phyloP scores from a whole-genome alignment of 2,329 filamentous ascomycete genomes.

The Aspergillus niger region DNA sequence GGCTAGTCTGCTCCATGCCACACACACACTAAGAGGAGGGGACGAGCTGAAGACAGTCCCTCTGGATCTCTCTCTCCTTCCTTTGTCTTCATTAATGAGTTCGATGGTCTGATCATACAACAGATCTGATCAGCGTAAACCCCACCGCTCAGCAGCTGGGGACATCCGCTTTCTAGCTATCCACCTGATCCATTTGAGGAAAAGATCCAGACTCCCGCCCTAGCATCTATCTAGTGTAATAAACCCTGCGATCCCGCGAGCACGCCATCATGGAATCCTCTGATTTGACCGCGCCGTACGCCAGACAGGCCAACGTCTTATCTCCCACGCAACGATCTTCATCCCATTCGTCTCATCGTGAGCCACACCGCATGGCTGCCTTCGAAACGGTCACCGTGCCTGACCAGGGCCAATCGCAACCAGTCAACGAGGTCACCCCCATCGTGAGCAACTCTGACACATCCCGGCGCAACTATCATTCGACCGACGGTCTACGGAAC shows the following conservation, averaged over 20 bases:
- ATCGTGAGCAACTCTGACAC: constrained; percentile 31
- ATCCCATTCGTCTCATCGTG: constrained; percentile 17
- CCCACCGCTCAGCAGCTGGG: constrained; percentile 12
- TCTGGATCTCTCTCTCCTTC: background rate
- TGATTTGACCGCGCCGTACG: constrained; percentile 29
- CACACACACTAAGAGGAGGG: background rate
- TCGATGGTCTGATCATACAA: background rate
- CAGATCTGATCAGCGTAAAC: background rate
- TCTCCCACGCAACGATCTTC: constrained; percentile 29
- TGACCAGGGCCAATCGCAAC: constrained; percentile 18
- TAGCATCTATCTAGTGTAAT: background rate
- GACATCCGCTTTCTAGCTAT: constrained; percentile 13
- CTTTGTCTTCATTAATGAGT: too few species aligned
- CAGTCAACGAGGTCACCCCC: constrained; percentile 34
- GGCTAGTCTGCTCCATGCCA: background rate
- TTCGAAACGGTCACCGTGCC: constrained; percentile 24
- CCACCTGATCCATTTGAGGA: constrained; percentile 9
- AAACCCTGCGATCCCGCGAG: constrained; percentile 23
- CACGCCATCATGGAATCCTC: constrained; percentile 40
- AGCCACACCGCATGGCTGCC: constrained; percentile 27
- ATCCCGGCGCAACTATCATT: constrained; percentile 34
- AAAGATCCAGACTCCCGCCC: background rate
- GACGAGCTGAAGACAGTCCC: background rate
- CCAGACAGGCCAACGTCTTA: constrained; percentile 21
- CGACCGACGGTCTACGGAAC: constrained; percentile 30